phyloP scores from a whole-genome alignment of 208 protist genomes.

The Leishmania mexicana region DNA sequence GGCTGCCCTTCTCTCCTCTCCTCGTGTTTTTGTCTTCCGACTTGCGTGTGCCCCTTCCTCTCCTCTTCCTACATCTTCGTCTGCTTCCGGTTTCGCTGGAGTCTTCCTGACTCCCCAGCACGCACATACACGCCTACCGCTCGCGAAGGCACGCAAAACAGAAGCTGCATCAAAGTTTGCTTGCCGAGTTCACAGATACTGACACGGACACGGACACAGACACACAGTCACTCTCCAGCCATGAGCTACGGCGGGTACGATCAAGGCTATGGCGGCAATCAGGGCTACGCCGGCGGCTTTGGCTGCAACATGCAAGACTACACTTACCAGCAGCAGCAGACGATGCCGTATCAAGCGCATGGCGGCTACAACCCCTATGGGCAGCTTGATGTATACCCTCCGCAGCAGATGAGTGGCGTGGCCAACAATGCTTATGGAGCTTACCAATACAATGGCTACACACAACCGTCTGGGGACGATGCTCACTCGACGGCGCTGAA shows the following conservation, averaged over 20 bases:
- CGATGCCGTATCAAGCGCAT: conserved; percentile 7
- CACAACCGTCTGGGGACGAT: neutral
- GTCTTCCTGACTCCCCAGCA: neutral
- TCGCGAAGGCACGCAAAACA: neutral
- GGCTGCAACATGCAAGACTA: conserved; percentile 5
- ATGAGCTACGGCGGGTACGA: conserved; percentile 32
- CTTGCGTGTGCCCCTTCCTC: neutral
- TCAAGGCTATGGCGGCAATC: conserved; percentile 20
- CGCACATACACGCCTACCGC: neutral
- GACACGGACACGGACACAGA: neutral
- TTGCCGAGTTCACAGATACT: neutral
- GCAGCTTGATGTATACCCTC: conserved; percentile 11
- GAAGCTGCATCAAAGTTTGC: neutral
- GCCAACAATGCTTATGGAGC: neutral
- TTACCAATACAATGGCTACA: conserved; percentile 8
- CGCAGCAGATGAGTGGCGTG: conserved; percentile 21
- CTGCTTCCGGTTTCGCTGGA: too few relatives aligned
- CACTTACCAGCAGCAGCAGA: conserved; percentile 19
- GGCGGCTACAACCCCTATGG: conserved; percentile 16
- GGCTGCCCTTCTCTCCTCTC: neutral
- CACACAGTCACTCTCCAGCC: neutral
- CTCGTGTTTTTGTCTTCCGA: neutral
- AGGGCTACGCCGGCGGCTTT: conserved; percentile 9
- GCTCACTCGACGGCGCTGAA: conserved; percentile 12
- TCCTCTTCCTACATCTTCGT: neutral